These are phyloP conservation scores for Aspergillus amoenus DNA, from an alignment of 2,329 filamentous ascomycete genomes.

Conservation along the genomic window DNA sequence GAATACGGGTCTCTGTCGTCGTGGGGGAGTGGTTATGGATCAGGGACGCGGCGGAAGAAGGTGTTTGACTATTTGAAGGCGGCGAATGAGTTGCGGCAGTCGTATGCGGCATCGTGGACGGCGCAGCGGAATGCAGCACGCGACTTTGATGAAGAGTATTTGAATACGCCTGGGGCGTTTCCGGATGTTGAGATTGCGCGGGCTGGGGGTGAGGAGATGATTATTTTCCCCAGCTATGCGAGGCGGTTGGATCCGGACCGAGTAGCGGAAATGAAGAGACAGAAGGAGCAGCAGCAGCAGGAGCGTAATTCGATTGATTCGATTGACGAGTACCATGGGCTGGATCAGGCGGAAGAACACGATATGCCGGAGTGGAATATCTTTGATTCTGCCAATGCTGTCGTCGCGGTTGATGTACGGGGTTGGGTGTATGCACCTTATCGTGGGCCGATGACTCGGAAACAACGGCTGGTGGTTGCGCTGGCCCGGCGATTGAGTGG, in stretches of 20 bases:
- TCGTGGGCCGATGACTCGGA: conserved; percentile 77
- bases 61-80: conserved; percentile 71
- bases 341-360: conserved; percentile 53
- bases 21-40: conserved; percentile 13
- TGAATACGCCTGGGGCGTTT: conserved; percentile 69
- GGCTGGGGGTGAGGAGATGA: conserved; percentile 84
- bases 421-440: conserved; percentile 94
- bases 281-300: conserved; percentile 14
- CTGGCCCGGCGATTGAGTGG: conserved; percentile 85
- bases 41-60: conserved; percentile 73
- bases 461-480: conserved; percentile 82
- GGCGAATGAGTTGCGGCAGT: conserved; percentile 69
- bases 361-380: conserved; percentile 78
- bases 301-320: conserved; percentile 31
- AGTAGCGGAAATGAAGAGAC: conserved; percentile 27
- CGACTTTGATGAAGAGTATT: conserved; percentile 47
- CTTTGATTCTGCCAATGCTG: conserved; percentile 75
- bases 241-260: conserved; percentile 63
- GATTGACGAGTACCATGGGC: conserved; percentile 43
- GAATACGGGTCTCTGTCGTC: conserved; percentile 25
- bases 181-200: conserved; percentile 79
- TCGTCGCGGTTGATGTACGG: conserved; percentile 91
- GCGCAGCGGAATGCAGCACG: conserved; percentile 43
- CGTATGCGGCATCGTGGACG: conserved; percentile 59
- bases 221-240: conserved; percentile 92